Conservation (phyloP, 23 red algal genomes). For the Pyropia yezoensis region DNA sequence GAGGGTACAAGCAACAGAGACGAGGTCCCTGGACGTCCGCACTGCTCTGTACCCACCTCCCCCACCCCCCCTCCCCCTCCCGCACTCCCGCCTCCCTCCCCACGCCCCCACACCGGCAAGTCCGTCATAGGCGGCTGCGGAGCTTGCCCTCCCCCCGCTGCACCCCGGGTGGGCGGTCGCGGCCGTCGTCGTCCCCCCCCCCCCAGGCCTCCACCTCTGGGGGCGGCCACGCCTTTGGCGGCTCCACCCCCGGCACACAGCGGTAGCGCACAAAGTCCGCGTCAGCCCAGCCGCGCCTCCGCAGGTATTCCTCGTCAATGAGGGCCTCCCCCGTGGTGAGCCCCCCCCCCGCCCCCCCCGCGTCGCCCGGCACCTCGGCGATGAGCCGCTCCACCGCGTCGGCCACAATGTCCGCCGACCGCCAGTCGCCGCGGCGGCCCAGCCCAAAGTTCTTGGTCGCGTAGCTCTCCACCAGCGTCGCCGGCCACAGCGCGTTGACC, state of each 20-base stretch:
- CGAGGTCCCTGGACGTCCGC: too few species aligned
- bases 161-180: too few species aligned
- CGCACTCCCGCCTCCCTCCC: too few species aligned
- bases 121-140: too few species aligned
- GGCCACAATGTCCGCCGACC: conserved; percentile 72
- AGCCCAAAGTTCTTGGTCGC: conserved; percentile 96
- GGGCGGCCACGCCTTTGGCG: conserved; percentile 69
- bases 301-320: conserved; percentile 96
- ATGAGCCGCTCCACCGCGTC: conserved; percentile 68
- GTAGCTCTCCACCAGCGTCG: conserved; percentile 90
- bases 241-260: conserved; percentile 62
- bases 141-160: too few species aligned
- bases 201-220: too few species aligned
- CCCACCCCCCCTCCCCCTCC: too few species aligned
- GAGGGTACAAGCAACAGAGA: too few species aligned
- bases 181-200: too few species aligned
- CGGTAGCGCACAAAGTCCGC: conserved; percentile 83
- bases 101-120: too few species aligned
- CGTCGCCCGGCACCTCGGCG: conserved; percentile 27
- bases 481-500: conserved; percentile 90
- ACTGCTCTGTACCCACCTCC: too few species aligned
- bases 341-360: too few species aligned
- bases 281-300: conserved; percentile 16
- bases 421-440: conserved; percentile 71
- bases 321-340: conserved; percentile 53